Conservation (phyloP, 2,329 filamentous ascomycete genomes). For the Sclerotinia minor region DNA sequence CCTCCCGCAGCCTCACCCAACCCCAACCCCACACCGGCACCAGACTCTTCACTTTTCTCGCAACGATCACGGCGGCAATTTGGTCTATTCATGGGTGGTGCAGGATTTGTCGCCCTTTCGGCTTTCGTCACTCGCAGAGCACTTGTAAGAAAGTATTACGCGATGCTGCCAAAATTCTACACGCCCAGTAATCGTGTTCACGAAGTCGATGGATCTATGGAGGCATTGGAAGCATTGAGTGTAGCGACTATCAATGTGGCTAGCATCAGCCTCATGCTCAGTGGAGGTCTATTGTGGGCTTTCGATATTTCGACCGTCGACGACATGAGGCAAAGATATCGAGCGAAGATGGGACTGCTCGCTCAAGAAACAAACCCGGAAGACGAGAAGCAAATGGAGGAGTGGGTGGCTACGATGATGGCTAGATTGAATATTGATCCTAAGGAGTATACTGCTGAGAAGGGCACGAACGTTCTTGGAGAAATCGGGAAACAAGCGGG, state of each 20-base stretch:
- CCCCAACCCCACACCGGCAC: constrained; percentile 22
- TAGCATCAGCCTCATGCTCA: constrained; percentile 71
- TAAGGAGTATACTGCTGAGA: constrained; percentile 35
- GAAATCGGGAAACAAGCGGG: constrained; percentile 10
- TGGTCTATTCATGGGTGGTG: constrained; percentile 71
- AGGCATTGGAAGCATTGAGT: constrained; percentile 80
- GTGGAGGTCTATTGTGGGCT: constrained; percentile 73
- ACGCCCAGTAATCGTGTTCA: constrained; percentile 57
- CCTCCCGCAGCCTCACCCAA: constrained; percentile 20
- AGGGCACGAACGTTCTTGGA: constrained; percentile 1
- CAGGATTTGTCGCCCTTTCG: constrained; percentile 73
- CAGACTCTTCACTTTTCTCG: constrained; percentile 38
- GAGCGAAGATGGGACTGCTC: constrained; percentile 45
- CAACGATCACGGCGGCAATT: constrained; percentile 54
- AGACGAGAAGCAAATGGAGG: constrained; percentile 61
- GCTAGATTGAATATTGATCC: constrained; percentile 52
- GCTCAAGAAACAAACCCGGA: constrained; percentile 47
- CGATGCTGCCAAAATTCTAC: constrained; percentile 71
- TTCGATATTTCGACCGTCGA: constrained; percentile 72
- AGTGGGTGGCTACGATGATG: constrained; percentile 61
- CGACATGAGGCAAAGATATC: constrained; percentile 60
- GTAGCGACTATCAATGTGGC: constrained; percentile 84
- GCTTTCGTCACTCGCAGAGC: constrained; percentile 70
- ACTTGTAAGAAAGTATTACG: constrained; percentile 61
- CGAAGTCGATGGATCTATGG: constrained; percentile 62